Evolutionary conservation across 805 yeast species (phyloP).

Genomic region (Cyberlindnera americana): DNA sequence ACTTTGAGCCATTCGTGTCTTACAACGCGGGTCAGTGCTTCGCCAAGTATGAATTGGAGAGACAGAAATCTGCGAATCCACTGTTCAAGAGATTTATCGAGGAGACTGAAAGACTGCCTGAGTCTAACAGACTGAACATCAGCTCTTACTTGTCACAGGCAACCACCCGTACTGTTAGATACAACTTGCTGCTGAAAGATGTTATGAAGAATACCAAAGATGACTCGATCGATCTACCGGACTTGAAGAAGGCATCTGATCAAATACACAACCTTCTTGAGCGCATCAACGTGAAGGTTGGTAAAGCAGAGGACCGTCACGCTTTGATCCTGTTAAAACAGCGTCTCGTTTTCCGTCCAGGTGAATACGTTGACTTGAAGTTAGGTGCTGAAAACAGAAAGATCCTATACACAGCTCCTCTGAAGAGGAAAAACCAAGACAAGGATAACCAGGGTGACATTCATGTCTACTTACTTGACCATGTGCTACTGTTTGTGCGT

Average conservation of each 20-base stretch:
- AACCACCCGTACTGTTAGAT: slow-evolving; percentile 92
- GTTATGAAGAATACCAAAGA: slow-evolving; percentile 78
- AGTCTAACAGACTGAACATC: slow-evolving; percentile 83
- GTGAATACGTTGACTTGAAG: slow-evolving; percentile 83
- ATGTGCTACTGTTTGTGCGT: slow-evolving; percentile 79
- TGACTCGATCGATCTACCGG: slow-evolving; percentile 58
- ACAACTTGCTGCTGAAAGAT: slow-evolving; percentile 79
- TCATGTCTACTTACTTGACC: slow-evolving; percentile 84
- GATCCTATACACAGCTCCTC: slow-evolving; percentile 72
- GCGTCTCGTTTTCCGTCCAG: slow-evolving; percentile 73
- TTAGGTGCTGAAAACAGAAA: slow-evolving; percentile 77
- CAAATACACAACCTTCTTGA: slow-evolving; percentile 71
- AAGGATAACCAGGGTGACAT: slow-evolving; percentile 73
- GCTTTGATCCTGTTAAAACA: slow-evolving; percentile 84
- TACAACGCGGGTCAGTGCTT: slow-evolving; percentile 94
- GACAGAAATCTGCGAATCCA: slow-evolving; percentile 87
- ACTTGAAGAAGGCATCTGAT: slow-evolving; percentile 68
- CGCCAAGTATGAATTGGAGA: slow-evolving; percentile 92
- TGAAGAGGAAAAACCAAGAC: slow-evolving; percentile 72
- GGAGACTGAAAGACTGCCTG: slow-evolving; percentile 81
- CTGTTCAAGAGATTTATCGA: slow-evolving; percentile 91
- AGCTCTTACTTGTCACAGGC: slow-evolving; percentile 94
- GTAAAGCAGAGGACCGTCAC: slow-evolving; percentile 90
- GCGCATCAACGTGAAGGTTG: slow-evolving; percentile 76
- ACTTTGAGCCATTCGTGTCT: slow-evolving; percentile 86